Conservation (phyloP, 768 basidiomycete genomes). For the Lactifluus volemus region DNA sequence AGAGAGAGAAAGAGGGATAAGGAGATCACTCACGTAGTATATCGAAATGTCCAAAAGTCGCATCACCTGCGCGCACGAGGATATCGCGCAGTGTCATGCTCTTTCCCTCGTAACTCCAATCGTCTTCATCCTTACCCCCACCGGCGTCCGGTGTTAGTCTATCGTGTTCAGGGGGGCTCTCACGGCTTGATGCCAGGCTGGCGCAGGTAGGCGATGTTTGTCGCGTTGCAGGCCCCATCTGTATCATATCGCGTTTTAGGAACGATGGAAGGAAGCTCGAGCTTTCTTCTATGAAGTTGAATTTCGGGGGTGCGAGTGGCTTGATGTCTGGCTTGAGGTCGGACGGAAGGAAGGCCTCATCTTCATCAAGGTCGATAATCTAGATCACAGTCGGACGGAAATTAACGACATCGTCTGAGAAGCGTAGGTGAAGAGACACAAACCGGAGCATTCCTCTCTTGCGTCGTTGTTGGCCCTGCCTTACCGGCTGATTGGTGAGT, state of each 20-base stretch:
- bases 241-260: conserved; percentile 15
- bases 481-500: conserved; percentile 2
- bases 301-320: conserved; percentile 7
- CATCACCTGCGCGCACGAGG: conserved; percentile 31
- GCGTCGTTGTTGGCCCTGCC: neutral
- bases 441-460: conserved; percentile 7
- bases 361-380: conserved; percentile 14
- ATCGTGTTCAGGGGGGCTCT: conserved; percentile 15
- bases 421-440: conserved; percentile 2
- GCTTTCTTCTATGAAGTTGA: conserved; percentile 16
- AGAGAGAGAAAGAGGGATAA: neutral
- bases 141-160: neutral
- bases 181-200: conserved; percentile 10
- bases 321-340: conserved; percentile 14
- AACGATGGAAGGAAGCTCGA: conserved; percentile 13
- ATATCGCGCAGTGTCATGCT: conserved; percentile 45
- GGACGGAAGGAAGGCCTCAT: conserved; percentile 13
- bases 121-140: conserved; percentile 21
- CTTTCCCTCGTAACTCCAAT: conserved; percentile 31
- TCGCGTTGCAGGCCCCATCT: conserved; percentile 3
- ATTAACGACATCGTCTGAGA: neutral
- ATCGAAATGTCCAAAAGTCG: conserved; percentile 28
- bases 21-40: conserved; percentile 28
- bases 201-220: conserved; percentile 2
- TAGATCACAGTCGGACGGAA: conserved; percentile 16